phyloP scores from a whole-genome alignment of 139 green algal species.

The Ettlia oleoabundans region DNA sequence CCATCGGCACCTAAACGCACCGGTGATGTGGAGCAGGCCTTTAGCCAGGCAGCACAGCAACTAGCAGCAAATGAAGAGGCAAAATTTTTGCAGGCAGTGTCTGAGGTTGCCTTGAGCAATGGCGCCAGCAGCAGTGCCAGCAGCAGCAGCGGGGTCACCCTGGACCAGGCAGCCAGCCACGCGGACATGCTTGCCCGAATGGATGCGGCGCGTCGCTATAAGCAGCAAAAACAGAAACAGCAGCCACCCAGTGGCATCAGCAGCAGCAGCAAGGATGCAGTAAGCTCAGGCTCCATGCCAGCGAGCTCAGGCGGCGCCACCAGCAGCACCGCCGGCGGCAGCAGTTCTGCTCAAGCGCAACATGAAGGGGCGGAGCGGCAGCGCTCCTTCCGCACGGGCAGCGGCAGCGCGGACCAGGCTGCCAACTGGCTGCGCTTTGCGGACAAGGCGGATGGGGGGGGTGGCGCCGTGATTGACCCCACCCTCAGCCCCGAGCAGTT shows the following conservation, averaged over 20 bases:
- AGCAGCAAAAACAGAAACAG: too few species aligned
- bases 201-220: conserved; percentile 19
- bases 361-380: conserved; percentile 26
- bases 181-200: conserved; percentile 13
- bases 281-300: too few species aligned
- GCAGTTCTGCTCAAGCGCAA: background rate
- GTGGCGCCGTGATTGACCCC: conserved; percentile 15
- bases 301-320: too few species aligned
- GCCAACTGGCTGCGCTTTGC: conserved; percentile 48
- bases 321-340: too few species aligned
- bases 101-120: background rate
- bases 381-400: conserved; percentile 19
- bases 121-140: background rate
- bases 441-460: background rate
- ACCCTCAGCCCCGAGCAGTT: conserved; percentile 68
- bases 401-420: conserved; percentile 48
- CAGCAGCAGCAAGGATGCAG: too few species aligned
- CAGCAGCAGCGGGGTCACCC: background rate
- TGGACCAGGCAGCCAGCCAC: background rate
- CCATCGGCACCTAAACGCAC: background rate
- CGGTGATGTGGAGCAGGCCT: background rate
- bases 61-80: conserved; percentile 1
- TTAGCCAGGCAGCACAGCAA: conserved; percentile 2
- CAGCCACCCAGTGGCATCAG: too few species aligned
- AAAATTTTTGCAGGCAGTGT: background rate